A percentile compares a stretch with the other conserved stretches of the same genome.
Evolutionary conservation across 495 filamentous ascomycete species (phyloP).

Genomic region (Aspergillus coremiiformis): DNA sequence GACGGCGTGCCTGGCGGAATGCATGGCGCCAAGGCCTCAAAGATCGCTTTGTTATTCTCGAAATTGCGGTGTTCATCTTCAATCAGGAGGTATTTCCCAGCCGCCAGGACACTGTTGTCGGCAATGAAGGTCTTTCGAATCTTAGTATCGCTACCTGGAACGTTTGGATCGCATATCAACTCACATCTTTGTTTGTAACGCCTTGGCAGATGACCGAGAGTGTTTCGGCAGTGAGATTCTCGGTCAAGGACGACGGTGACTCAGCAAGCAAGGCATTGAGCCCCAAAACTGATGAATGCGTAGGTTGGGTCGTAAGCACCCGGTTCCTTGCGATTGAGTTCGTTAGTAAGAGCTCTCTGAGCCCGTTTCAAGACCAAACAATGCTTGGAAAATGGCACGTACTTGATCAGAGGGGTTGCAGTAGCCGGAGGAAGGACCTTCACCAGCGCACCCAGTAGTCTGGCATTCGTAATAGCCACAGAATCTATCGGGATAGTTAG

Average conservation of each 20-base stretch:
- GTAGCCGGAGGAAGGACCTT: slow-evolving; percentile 66
- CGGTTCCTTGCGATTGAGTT: slow-evolving; percentile 44
- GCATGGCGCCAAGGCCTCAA: slow-evolving; percentile 64
- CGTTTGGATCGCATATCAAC: slow-evolving; percentile 6
- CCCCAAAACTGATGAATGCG: slow-evolving; percentile 62
- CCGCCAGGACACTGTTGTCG: slow-evolving; percentile 84
- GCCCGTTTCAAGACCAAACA: no score
- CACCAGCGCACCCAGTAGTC: slow-evolving; percentile 79
- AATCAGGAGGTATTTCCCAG: slow-evolving; percentile 86
- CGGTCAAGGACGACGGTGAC: slow-evolving; percentile 58
- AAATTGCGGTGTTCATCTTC: slow-evolving; percentile 41
- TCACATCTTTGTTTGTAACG: slow-evolving; percentile 66
- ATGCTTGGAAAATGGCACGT: slow-evolving; percentile 14
- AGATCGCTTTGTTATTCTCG: slow-evolving; percentile 68
- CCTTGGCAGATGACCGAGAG: slow-evolving; percentile 71
- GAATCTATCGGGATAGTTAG: slow-evolving; percentile 33
- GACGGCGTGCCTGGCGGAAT: slow-evolving; percentile 68
- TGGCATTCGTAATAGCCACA: slow-evolving; percentile 83
- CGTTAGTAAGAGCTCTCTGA: slow-evolving; percentile 8
- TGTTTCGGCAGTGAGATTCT: slow-evolving; percentile 62
- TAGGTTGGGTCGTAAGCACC: slow-evolving; percentile 64
- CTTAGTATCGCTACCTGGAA: slow-evolving; percentile 12
- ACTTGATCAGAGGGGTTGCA: slow-evolving; percentile 65
- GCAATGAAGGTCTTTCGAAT: slow-evolving; percentile 61
- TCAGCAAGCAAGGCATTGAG: slow-evolving; percentile 85